Conservation (phyloP, 331 rosid species). For the Erythrophleum ivorense region DNA sequence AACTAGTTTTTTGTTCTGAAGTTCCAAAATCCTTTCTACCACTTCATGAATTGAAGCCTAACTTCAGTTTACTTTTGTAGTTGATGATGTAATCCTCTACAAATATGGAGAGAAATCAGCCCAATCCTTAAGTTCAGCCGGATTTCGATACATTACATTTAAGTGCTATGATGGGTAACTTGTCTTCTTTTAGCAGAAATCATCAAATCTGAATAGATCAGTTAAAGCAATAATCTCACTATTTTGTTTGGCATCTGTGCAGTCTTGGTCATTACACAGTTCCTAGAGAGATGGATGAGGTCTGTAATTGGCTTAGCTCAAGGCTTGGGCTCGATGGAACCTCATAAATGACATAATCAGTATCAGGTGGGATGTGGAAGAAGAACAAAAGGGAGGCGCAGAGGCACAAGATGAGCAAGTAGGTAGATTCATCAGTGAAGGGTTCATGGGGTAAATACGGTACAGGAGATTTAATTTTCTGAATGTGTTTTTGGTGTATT, state of each 20-base stretch:
- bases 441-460: conserved; percentile 59
- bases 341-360: conserved; percentile 39
- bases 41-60: conserved; percentile 2
- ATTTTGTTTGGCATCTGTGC: conserved; percentile 50
- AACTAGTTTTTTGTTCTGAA: not conserved
- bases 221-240: conserved; percentile 16
- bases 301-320: conserved; percentile 83
- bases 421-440: conserved; percentile 46
- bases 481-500: conserved; percentile 47
- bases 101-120: conserved; percentile 87
- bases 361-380: conserved; percentile 23
- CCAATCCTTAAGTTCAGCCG: conserved; percentile 72
- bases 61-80: conserved; percentile 46
- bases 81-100: conserved; percentile 79
- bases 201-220: conserved; percentile 1
- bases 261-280: conserved; percentile 96
- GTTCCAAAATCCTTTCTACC: not conserved
- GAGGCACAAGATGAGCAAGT: conserved; percentile 44
- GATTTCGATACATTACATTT: conserved; percentile 72
- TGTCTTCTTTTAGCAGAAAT: not conserved
- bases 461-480: conserved; percentile 51
- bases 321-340: conserved; percentile 89
- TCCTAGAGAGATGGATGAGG: conserved; percentile 96
- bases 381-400: conserved; percentile 42
- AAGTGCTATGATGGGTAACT: conserved; percentile 88